phyloP scores from a whole-genome alignment of 805 yeast genomes.

The Myxozyma kluyveri region DNA sequence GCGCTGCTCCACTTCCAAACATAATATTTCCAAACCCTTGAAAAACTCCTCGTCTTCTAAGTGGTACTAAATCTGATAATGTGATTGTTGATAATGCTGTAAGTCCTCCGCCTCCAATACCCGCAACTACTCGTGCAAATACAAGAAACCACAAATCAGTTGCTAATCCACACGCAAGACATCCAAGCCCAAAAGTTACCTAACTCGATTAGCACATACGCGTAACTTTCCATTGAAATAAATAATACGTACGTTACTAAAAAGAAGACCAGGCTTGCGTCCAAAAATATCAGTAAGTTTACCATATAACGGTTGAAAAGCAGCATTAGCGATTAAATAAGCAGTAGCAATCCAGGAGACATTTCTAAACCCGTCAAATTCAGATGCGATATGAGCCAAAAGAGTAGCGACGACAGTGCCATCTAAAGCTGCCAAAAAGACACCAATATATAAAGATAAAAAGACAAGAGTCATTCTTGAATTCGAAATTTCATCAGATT shows the following conservation, averaged over 20 bases:
- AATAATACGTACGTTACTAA: slow-evolving; percentile 40
- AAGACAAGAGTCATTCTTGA: slow-evolving; percentile 51
- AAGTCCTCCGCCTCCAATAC: slow-evolving; percentile 76
- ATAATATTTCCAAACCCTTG: slow-evolving; percentile 69
- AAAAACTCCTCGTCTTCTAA: slow-evolving; percentile 63
- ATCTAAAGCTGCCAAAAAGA: slow-evolving; percentile 51
- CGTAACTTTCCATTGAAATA: neutral
- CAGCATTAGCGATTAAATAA: slow-evolving; percentile 65
- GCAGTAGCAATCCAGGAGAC: slow-evolving; percentile 75
- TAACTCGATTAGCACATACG: neutral
- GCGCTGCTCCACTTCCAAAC: slow-evolving; percentile 64
- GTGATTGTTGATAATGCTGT: slow-evolving; percentile 64
- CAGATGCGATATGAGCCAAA: slow-evolving; percentile 56
- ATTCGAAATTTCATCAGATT: slow-evolving; percentile 11
- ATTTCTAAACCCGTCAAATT: slow-evolving; percentile 51
- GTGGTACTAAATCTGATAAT: slow-evolving; percentile 64
- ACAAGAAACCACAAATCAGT: slow-evolving; percentile 28
- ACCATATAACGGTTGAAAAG: slow-evolving; percentile 76
- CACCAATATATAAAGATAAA: slow-evolving; percentile 49
- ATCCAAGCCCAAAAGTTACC: slow-evolving; percentile 49
- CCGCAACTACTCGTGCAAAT: slow-evolving; percentile 59
- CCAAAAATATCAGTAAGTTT: slow-evolving; percentile 61
- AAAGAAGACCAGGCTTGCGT: slow-evolving; percentile 43
- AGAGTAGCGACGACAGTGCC: slow-evolving; percentile 55
- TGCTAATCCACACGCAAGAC: slow-evolving; percentile 49